Conservation (phyloP, 331 rosid species). For the Malus hybrid region DNA sequence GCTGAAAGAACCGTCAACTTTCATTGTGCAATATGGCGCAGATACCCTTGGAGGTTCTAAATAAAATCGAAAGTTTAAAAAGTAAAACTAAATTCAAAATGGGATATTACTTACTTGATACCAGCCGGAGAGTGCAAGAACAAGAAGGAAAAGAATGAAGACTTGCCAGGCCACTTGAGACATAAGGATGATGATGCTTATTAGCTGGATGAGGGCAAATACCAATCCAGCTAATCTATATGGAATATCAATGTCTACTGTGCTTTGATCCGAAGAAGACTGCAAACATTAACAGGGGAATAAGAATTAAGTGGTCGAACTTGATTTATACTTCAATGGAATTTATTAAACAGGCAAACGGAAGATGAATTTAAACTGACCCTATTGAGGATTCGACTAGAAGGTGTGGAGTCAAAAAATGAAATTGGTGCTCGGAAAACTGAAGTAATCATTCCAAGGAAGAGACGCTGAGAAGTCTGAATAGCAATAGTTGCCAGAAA, state of each 20-base stretch:
- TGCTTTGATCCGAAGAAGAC: slow-evolving; percentile 93
- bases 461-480: slow-evolving; percentile 71
- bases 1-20: not conserved
- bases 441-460: slow-evolving; percentile 63
- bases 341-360: not conserved
- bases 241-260: slow-evolving; percentile 80
- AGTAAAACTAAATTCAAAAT: not conserved
- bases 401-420: slow-evolving; percentile 79
- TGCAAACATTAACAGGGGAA: slow-evolving; percentile 18
- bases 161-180: slow-evolving; percentile 91
- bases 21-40: not conserved
- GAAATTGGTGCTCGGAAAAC: slow-evolving; percentile 77
- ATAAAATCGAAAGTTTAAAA: not conserved
- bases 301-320: not conserved
- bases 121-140: slow-evolving; percentile 70
- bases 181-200: slow-evolving; percentile 74
- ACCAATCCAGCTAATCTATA: slow-evolving; percentile 86
- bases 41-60: not conserved
- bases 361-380: slow-evolving; percentile 30
- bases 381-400: slow-evolving; percentile 78
- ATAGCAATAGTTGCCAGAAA: slow-evolving; percentile 63
- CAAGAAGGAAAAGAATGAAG: slow-evolving; percentile 57
- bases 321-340: not conserved
- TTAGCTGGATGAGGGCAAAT: slow-evolving; percentile 79
- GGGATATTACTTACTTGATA: slow-evolving; percentile 54